phyloP scores from a whole-genome alignment of 2,329 filamentous ascomycete species.

The Talaromyces verruculosus region DNA sequence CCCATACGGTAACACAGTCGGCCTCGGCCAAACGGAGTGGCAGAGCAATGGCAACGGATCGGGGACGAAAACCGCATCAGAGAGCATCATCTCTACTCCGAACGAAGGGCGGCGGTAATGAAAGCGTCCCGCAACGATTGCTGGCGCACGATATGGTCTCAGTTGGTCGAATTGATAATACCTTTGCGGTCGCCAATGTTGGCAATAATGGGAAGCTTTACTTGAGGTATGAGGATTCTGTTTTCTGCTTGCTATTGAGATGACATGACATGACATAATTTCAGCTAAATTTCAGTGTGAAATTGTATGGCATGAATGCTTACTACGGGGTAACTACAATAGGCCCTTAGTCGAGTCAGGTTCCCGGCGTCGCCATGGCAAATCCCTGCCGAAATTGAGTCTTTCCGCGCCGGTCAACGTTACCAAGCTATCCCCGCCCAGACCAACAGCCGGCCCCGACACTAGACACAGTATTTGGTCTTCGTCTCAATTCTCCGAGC shows the following conservation, averaged over 20 bases:
- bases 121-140: constrained; percentile 48
- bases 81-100: constrained; percentile 38
- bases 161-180: constrained; percentile 64
- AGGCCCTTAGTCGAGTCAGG: constrained; percentile 39
- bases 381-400: constrained; percentile 14
- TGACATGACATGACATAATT: constrained; percentile 2
- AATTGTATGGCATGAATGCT: not conserved
- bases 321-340: constrained; percentile 6
- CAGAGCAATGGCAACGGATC: constrained; percentile 29
- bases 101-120: constrained; percentile 56
- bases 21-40: constrained; percentile 31
- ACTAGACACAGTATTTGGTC: constrained; percentile 41
- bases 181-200: constrained; percentile 79
- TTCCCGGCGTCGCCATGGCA: constrained; percentile 15
- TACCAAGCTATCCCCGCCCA: constrained; percentile 50
- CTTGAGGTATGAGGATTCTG: constrained; percentile 60
- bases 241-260: constrained; percentile 8
- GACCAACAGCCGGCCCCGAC: constrained; percentile 32
- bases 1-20: constrained; percentile 41
- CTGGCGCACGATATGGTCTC: constrained; percentile 57
- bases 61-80: constrained; percentile 34
- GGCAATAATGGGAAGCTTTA: constrained; percentile 82
- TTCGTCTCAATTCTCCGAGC: constrained; percentile 43
- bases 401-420: constrained; percentile 59
- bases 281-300: not conserved